These are phyloP conservation scores for Ophiosphaerella herpotricha DNA, from an alignment of 2,329 filamentous ascomycete species.

Conservation along the genomic window DNA sequence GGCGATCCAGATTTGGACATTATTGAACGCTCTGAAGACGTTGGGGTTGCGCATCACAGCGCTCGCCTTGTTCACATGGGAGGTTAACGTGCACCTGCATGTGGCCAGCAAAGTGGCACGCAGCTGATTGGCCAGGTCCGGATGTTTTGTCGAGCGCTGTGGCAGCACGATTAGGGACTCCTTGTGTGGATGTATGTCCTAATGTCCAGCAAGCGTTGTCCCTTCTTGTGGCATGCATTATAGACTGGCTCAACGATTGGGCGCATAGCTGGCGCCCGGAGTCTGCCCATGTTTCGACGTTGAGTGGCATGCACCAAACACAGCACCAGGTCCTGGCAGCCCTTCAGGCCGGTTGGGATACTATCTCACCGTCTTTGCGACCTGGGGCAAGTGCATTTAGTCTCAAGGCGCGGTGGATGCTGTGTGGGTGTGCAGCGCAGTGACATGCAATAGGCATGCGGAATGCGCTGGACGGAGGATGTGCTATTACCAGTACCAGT, in stretches of 20 bases:
- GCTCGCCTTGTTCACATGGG: conserved; percentile 31
- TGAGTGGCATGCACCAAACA: conserved; percentile 29
- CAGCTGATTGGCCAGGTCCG: conserved; percentile 33
- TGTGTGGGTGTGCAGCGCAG: conserved; percentile 17
- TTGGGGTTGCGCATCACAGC: conserved; percentile 31
- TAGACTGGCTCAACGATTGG: conserved; percentile 31
- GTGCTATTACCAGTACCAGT: conserved; percentile 5
- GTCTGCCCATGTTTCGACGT: conserved; percentile 36
- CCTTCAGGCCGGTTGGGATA: conserved; percentile 10
- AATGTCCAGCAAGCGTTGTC: conserved; percentile 20
- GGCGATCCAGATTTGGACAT: conserved; percentile 15
- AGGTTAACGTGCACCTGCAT: conserved; percentile 22
- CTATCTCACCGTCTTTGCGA: conserved; percentile 20
- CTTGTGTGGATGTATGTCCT: conserved; percentile 20
- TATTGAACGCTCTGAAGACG: conserved; percentile 9
- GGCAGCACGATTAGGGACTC: conserved; percentile 22
- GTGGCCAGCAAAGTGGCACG: conserved; percentile 30
- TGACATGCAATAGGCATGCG: conserved; percentile 14
- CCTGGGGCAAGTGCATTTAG: background rate
- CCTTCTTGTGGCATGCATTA: conserved; percentile 34
- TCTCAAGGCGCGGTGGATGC: conserved; percentile 12
- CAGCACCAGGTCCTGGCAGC: conserved; percentile 17
- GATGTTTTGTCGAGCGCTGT: conserved; percentile 27
- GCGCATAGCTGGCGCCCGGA: conserved; percentile 38
- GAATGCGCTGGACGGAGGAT: conserved; percentile 4